Evolutionary conservation across 768 basidiomycete species (phyloP).

Genomic region (Xanthoconium purpureum): DNA sequence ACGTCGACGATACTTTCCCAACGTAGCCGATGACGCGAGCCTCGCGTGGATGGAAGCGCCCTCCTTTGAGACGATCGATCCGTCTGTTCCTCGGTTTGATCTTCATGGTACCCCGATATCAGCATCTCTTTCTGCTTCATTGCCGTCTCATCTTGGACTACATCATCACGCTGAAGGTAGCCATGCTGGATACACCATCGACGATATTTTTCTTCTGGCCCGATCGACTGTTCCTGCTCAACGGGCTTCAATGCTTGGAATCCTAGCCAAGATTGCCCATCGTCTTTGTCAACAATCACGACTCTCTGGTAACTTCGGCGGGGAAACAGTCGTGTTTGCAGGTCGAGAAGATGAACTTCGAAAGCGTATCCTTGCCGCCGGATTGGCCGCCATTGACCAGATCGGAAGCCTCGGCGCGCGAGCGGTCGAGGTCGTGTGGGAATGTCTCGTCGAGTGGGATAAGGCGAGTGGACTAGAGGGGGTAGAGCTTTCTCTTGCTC

Average conservation of each 20-base stretch:
- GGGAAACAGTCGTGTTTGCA: conserved; percentile 6
- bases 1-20: conserved; percentile 78
- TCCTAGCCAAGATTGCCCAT: conserved; percentile 59
- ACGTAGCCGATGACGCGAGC: conserved; percentile 63
- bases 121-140: conserved; percentile 42
- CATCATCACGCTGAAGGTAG: conserved; percentile 83
- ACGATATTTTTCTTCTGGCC: conserved; percentile 77
- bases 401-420: conserved; percentile 62
- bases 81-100: conserved; percentile 61
- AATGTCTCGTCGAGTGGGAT: conserved; percentile 69
- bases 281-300: conserved; percentile 24
- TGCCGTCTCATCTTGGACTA: conserved; percentile 83
- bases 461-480: conserved; percentile 31
- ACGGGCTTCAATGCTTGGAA: conserved; percentile 74
- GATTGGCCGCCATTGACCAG: conserved; percentile 62
- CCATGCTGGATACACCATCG: conserved; percentile 84
- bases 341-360: conserved; percentile 45
- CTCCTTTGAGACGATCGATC: conserved; percentile 8
- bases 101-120: conserved; percentile 72
- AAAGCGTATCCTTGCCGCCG: conserved; percentile 63
- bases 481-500: conserved; percentile 40
- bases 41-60: conserved; percentile 71
- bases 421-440: conserved; percentile 74
- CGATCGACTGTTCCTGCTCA: conserved; percentile 83
- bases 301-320: not conserved